Percentiles rank a stretch among this genome's conserved stretches.
Evolutionary conservation across 768 basidiomycete genomes (phyloP).

Genomic region (Amanita thiersii): DNA sequence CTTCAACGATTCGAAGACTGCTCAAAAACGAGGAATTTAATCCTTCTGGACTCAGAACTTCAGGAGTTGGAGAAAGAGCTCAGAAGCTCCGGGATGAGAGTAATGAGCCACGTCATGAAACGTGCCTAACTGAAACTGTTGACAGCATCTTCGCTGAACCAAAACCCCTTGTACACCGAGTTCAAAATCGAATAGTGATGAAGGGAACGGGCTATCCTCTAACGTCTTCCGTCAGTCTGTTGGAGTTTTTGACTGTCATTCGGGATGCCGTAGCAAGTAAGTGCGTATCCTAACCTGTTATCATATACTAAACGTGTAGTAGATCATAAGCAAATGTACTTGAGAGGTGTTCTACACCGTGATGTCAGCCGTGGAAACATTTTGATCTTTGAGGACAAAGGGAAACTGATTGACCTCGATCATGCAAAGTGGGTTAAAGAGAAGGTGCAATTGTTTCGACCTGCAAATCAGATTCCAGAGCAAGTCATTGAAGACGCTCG

Average conservation of each 20-base stretch:
- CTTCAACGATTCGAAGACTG: no score
- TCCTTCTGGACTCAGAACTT: no score
- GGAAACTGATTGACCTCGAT: conserved; percentile 21
- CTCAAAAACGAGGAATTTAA: no score
- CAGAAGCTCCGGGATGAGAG: no score
- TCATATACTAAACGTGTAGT: conserved; percentile 2
- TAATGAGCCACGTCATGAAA: no score
- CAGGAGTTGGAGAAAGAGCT: no score
- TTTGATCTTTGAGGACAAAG: conserved; percentile 11
- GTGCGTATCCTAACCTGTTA: neutral
- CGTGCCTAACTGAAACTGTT: no score
- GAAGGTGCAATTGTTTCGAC: no score
- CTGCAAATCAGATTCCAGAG: no score
- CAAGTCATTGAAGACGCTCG: no score
- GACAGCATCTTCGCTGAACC: no score
- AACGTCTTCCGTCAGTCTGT: neutral
- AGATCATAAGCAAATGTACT: conserved; percentile 17
- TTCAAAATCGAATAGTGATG: neutral
- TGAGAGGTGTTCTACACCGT: conserved; percentile 15
- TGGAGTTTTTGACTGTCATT: conserved; percentile 12
- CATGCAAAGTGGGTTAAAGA: no score
- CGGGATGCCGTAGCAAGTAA: conserved; percentile 14
- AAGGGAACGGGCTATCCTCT: neutral
- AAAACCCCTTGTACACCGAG: neutral
- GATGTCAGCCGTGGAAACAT: conserved; percentile 21